These are phyloP conservation scores for Coemansia interrupta DNA, from an alignment of 192 early-diverging fungal species.

Conservation along the genomic window DNA sequence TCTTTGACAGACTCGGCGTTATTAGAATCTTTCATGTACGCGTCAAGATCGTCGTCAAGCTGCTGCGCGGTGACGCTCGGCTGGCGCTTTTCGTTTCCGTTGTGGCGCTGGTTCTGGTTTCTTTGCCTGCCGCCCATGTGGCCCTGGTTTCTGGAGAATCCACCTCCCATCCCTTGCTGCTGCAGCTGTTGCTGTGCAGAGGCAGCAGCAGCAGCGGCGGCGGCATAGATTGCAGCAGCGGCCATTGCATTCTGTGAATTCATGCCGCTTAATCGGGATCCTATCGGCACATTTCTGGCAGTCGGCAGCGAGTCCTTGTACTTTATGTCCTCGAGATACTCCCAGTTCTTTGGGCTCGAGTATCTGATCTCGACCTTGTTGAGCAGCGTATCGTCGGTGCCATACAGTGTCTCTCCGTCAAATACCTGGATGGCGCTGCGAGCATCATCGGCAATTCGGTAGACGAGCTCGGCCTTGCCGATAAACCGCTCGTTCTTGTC, in stretches of 20 bases:
- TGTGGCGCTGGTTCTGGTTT: not conserved
- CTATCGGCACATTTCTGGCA: slow-evolving; percentile 11
- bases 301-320: slow-evolving; percentile 29
- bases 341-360: slow-evolving; percentile 15
- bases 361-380: slow-evolving; percentile 28
- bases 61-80: slow-evolving; percentile 23
- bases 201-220: slow-evolving; percentile 9
- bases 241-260: too few relatives aligned
- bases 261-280: slow-evolving; percentile 15
- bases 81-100: not conserved
- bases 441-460: slow-evolving; percentile 38
- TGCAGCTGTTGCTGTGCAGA: slow-evolving; percentile 2
- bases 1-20: not conserved
- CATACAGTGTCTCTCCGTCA: slow-evolving; percentile 45
- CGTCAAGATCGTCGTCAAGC: slow-evolving; percentile 48
- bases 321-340: slow-evolving; percentile 27
- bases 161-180: slow-evolving; percentile 4
- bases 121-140: not conserved
- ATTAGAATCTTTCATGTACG: slow-evolving; percentile 29
- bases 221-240: slow-evolving; percentile 4
- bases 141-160: too few relatives aligned
- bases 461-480: slow-evolving; percentile 39
- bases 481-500: slow-evolving; percentile 29
- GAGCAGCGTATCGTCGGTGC: slow-evolving; percentile 15
- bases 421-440: slow-evolving; percentile 49